Base-by-base conservation (phyloP, 331 rosid genomes). In the Malus hybrid region DNA sequence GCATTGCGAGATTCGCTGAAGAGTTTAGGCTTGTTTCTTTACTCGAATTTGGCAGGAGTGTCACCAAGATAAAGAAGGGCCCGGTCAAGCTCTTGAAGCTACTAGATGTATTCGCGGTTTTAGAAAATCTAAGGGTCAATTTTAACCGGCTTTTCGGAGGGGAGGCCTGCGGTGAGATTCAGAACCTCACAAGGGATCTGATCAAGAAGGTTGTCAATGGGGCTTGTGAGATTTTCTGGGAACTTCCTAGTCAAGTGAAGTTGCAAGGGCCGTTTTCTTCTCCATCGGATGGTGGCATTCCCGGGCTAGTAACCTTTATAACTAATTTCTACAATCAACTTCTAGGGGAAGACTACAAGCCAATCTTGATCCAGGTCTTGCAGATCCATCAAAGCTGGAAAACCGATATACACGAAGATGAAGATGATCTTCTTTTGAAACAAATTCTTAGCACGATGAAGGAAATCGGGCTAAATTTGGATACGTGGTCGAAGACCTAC, bases 231-330 rank as follows among this genome's bases (percentile, higher is more conserved):
- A 80, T 95, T 75, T 90, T 95, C 81, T 82, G 84, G 82, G 90
- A 90, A 63, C 97, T 95, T 83, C 93, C 97, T 10, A 75, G 82
- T 22, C 99, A 95, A 81, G 93, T 92, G 28, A 88, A 84, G 82
- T 63, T 78, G 82, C 91, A 85, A 75, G 75, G 96, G 86, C 86
- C 77, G 65, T 77, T 85, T 75, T 83, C 84, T 76, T 90, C 96
- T 70, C 99, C 97, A 20, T 46, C 76, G 3, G 92, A 95, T 68
- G 97, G 99, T 71, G 86, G 89, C 65, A 84, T 92, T 83, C 97
- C 97, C 5, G 69, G 77, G 78, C 87, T 89, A 50, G 97, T 95
- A 72, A 81, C 73, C 78, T 92, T 90, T 63, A 86, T 90, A 32
- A 90, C 93, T 6, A 78, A 77, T 58, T 92, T 84, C 85, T 92